Evolutionary conservation across 208 protist species (phyloP), one percentile per base, ranked within the genome.

Genomic region (Herpetomonas samuelpessoai): DNA sequence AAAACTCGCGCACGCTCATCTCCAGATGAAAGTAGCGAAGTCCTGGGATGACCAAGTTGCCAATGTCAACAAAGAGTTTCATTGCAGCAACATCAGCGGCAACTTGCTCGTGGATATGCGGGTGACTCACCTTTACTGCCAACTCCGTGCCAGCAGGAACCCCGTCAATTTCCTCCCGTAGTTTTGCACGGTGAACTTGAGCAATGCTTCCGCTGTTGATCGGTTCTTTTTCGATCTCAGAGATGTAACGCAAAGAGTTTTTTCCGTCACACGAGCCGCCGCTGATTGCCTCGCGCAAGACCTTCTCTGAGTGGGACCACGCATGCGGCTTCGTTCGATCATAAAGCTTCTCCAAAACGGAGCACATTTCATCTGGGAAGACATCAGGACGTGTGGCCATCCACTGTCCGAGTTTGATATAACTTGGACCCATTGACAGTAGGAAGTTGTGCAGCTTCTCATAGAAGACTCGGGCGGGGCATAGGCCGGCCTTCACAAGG

Each of bases 391-490:
- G 79, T 21, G 91, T 94, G 2, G 85, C 89, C 51, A 95, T 88
- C 93, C 95, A 98, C 61, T 98, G 95, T 0, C 88, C 93, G 25
- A 98, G 73, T 65, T 98, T 98, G 25, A 97, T 95, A 62, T 96
- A 97, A 57, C 82, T 91, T 2, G 95, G 88, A 0, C 95, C 95
- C 74, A 91, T 88, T 7, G 57, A 71, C 0, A 68, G 65, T 2
- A 96, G 68, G 21, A 88, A 79, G 26, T 26, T 55, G 0, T 71
- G 58, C 9, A 96, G 14, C 50, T 88, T 81, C 2, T 75, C 41
- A 55, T 85, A 82, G 29, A 95, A 79, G 3, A 89, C 64, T 24
- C 46, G 47, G 27, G 77, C 63, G 1, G 71, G 58, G 62, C 88
- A 95, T 19, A 87, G 52, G 1, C 56, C 30, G 18, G 49, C 3